phyloP scores from a whole-genome alignment of 768 basidiomycete genomes.

The Pulveroboletus sp. region DNA sequence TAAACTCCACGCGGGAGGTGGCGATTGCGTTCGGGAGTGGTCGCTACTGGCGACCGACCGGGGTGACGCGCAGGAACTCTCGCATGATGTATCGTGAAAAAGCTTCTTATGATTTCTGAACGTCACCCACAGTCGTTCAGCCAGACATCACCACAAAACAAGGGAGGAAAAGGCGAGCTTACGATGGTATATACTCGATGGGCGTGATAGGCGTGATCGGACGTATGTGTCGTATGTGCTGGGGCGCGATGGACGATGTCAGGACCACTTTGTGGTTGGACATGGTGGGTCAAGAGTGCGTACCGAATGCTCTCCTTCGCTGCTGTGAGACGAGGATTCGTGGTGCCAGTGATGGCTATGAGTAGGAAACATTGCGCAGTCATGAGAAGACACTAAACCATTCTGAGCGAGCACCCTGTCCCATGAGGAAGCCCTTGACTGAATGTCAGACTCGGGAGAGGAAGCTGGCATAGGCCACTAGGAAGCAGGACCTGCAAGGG shows the following conservation, averaged over 20 bases:
- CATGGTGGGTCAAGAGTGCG: constrained; percentile 9
- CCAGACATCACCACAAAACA: constrained; percentile 1
- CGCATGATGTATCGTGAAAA: constrained; percentile 30
- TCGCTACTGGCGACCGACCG: constrained; percentile 38
- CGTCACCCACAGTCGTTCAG: constrained; percentile 10
- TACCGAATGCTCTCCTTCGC: constrained; percentile 27
- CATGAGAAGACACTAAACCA: constrained; percentile 36
- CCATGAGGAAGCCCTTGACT: constrained; percentile 34
- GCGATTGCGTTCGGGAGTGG: constrained; percentile 45
- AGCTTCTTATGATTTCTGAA: constrained; percentile 30
- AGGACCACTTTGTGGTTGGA: constrained; percentile 4
- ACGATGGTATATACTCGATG: constrained; percentile 31
- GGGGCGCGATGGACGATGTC: constrained; percentile 10
- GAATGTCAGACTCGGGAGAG: constrained; percentile 22
- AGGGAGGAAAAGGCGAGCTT: constrained; percentile 11
- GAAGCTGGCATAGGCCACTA: constrained; percentile 29
- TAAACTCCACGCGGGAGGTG: constrained; percentile 41
- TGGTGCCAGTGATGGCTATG: constrained; percentile 26
- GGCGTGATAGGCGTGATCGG: constrained; percentile 36
- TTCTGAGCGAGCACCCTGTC: constrained; percentile 33
- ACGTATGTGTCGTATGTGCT: constrained; percentile 29
- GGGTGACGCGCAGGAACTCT: constrained; percentile 27
- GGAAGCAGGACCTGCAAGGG: constrained; percentile 18
- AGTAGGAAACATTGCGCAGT: constrained; percentile 30
- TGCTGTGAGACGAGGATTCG: constrained; percentile 20